Evolutionary conservation across 805 yeast species (phyloP).

Genomic region (Wickerhamiella brachini): DNA sequence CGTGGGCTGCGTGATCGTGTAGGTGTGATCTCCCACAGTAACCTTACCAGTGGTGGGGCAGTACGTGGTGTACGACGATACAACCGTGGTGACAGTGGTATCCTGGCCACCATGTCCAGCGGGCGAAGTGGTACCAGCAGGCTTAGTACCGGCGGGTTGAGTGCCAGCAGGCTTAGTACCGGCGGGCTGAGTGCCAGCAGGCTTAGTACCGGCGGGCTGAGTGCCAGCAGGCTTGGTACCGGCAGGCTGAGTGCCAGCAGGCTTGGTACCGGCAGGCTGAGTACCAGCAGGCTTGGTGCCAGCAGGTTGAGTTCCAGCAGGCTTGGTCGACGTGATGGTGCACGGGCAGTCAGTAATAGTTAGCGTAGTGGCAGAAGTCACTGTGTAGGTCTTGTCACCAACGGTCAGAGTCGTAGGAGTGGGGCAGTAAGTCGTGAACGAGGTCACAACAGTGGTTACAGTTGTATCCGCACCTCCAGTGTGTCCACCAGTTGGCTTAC

Average conservation of each 20-base stretch:
- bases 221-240: neutral
- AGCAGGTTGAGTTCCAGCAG: neutral
- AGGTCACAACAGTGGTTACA: slow-evolving; percentile 14
- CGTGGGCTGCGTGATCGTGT: slow-evolving; percentile 35
- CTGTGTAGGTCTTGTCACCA: slow-evolving; percentile 27
- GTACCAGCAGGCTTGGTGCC: neutral
- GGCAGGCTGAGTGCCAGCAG: neutral
- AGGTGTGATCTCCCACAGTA: slow-evolving; percentile 28
- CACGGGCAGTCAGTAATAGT: slow-evolving; percentile 49
- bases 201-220: neutral
- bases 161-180: neutral
- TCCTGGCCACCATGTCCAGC: neutral
- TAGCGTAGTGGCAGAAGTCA: slow-evolving; percentile 31
- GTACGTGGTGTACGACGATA: slow-evolving; percentile 18
- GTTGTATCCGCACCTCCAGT: neutral
- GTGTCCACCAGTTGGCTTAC: neutral
- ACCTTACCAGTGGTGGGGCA: slow-evolving; percentile 19
- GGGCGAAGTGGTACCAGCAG: neutral
- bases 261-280: neutral
- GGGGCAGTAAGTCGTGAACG: slow-evolving; percentile 20
- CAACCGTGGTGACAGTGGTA: slow-evolving; percentile 11
- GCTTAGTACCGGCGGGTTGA: neutral
- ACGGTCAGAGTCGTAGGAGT: slow-evolving; percentile 18
- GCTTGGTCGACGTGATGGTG: slow-evolving; percentile 36
- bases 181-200: neutral